phyloP scores from a whole-genome alignment of 2,329 filamentous ascomycete species.

The Phialemoniopsis sp. region DNA sequence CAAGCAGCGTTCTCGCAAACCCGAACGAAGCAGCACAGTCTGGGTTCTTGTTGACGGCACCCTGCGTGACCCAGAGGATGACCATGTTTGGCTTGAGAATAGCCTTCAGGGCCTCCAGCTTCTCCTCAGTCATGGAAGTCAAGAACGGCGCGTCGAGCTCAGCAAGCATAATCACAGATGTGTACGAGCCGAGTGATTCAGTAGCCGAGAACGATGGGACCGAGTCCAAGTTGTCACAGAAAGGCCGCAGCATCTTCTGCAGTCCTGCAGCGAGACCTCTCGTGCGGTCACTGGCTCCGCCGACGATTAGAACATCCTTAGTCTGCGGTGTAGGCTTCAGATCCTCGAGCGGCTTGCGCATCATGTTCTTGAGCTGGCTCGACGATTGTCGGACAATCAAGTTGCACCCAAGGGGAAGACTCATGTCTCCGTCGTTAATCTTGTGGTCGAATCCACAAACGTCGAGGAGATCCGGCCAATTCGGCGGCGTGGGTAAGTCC shows the following conservation, averaged over 20 bases:
- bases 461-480: conserved; percentile 27
- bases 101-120: conserved; percentile 17
- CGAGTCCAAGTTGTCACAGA: conserved; percentile 13
- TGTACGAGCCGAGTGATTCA: conserved; percentile 14
- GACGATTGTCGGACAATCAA: conserved; percentile 23
- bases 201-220: conserved; percentile 8
- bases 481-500: conserved; percentile 16
- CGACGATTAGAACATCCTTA: conserved; percentile 25
- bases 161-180: conserved; percentile 25
- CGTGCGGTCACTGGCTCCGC: conserved; percentile 10
- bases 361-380: too few relatives aligned
- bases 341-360: too few relatives aligned
- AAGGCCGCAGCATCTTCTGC: conserved; percentile 10
- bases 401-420: conserved; percentile 22
- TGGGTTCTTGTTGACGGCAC: conserved; percentile 12
- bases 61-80: conserved; percentile 23
- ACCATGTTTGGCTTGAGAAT: conserved; percentile 20
- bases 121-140: conserved; percentile 22
- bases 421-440: conserved; percentile 23
- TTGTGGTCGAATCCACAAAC: conserved; percentile 24
- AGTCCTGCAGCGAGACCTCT: conserved; percentile 14
- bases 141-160: conserved; percentile 29
- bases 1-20: conserved; percentile 22
- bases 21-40: conserved; percentile 24
- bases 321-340: background rate